Percentiles rank a stretch among this genome's conserved stretches.
Conservation (phyloP, 768 basidiomycete genomes). For the Leccinum longicurvipes region DNA sequence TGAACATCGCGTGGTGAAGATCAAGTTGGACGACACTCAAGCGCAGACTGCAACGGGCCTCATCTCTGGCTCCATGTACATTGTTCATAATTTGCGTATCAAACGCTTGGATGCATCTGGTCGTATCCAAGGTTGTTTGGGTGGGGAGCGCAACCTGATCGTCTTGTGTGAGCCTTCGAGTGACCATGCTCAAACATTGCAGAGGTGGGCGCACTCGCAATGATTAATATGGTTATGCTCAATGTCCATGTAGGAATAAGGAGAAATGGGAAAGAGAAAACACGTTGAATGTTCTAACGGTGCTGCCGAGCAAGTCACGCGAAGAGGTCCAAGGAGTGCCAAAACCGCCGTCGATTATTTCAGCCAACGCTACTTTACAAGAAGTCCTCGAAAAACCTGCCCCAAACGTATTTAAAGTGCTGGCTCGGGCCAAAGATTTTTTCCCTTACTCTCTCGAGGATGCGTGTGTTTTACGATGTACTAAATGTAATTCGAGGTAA, state of each 20-base stretch:
- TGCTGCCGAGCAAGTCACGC: neutral
- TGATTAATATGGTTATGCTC: neutral
- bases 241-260: slow-evolving; percentile 29
- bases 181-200: slow-evolving; percentile 19
- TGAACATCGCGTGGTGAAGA: slow-evolving; percentile 48
- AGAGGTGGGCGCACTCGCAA: slow-evolving; percentile 12
- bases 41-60: slow-evolving; percentile 37
- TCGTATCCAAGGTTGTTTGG: slow-evolving; percentile 25
- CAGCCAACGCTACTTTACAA: slow-evolving; percentile 31
- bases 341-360: neutral
- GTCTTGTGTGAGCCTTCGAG: slow-evolving; percentile 13
- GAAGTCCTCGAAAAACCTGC: slow-evolving; percentile 33
- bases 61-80: slow-evolving; percentile 40
- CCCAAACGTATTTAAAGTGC: slow-evolving; percentile 40
- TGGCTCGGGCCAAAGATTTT: slow-evolving; percentile 53
- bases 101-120: slow-evolving; percentile 17
- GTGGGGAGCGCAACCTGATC: slow-evolving; percentile 29
- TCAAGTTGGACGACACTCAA: slow-evolving; percentile 51
- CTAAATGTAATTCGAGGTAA: slow-evolving; percentile 50
- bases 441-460: slow-evolving; percentile 49
- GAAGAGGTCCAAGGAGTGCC: slow-evolving; percentile 3
- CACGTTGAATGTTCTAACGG: slow-evolving; percentile 3
- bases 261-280: slow-evolving; percentile 30
- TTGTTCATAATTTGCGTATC: slow-evolving; percentile 52
- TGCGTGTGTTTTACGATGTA: slow-evolving; percentile 48